phyloP scores from a whole-genome alignment of 2,329 filamentous ascomycete species.

The Apiospora kogelbergensis region DNA sequence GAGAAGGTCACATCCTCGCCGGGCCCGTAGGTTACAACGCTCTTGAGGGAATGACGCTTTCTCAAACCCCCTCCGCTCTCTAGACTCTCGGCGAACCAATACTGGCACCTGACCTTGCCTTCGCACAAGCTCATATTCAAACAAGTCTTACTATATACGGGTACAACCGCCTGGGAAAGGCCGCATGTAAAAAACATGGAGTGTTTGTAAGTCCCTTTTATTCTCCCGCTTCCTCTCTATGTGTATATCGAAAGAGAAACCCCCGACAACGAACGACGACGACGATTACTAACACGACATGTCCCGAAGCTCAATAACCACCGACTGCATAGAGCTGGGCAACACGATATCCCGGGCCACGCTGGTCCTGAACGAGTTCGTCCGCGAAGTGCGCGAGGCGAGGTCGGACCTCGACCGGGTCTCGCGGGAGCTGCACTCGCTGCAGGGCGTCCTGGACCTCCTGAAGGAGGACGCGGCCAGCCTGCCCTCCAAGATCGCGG shows the following conservation, averaged over 20 bases:
- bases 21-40: background rate
- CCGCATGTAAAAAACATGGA: background rate
- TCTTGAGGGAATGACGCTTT: background rate
- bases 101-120: background rate
- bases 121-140: too few species aligned
- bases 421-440: constrained; percentile 41
- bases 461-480: constrained; percentile 38
- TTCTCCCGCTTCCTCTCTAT: too few species aligned
- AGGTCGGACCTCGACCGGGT: constrained; percentile 38
- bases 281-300: background rate
- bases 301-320: constrained; percentile 35
- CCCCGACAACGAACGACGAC: too few species aligned
- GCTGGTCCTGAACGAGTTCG: constrained; percentile 33
- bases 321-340: constrained; percentile 37
- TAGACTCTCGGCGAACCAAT: background rate
- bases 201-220: constrained; percentile 1
- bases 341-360: constrained; percentile 35
- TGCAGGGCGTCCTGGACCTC: constrained; percentile 38
- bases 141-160: background rate
- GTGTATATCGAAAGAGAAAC: too few species aligned
- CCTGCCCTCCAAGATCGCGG: constrained; percentile 36
- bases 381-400: constrained; percentile 41
- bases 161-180: background rate
- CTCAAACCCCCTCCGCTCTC: background rate
- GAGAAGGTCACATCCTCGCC: constrained; percentile 2